These are phyloP conservation scores for Lachnellula cervina DNA, from an alignment of 2,329 filamentous ascomycete species.

Conservation along the genomic window DNA sequence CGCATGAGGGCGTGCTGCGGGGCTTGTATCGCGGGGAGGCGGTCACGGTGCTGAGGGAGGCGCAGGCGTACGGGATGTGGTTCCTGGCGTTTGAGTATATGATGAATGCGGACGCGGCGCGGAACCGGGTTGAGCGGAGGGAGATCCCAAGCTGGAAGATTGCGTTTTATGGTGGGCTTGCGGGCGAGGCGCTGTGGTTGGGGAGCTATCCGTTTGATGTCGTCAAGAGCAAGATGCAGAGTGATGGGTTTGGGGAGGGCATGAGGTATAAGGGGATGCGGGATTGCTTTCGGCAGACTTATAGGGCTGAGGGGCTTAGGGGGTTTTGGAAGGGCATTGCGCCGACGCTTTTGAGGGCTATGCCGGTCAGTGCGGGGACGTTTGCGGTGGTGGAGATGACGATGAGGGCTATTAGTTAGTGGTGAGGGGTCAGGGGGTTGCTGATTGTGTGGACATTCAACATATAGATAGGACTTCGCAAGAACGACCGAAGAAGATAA, in stretches of 20 bases:
- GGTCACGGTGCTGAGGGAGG: slow-evolving; percentile 84
- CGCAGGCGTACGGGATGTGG: slow-evolving; percentile 93
- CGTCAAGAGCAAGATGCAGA: slow-evolving; percentile 99
- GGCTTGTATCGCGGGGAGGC: slow-evolving; percentile 84
- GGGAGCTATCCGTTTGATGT: slow-evolving; percentile 94
- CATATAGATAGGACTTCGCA: neutral
- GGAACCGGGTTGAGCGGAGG: slow-evolving; percentile 69
- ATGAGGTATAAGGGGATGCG: slow-evolving; percentile 77
- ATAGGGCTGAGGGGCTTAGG: slow-evolving; percentile 65
- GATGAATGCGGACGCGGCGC: slow-evolving; percentile 82
- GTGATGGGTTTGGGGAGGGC: slow-evolving; percentile 73
- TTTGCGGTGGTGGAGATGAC: slow-evolving; percentile 78
- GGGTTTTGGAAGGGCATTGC: slow-evolving; percentile 96
- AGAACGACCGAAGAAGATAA: neutral
- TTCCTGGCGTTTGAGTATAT: slow-evolving; percentile 93
- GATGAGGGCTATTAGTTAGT: slow-evolving; percentile 54
- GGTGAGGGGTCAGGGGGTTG: neutral
- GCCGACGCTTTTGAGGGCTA: slow-evolving; percentile 85
- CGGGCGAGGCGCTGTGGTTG: slow-evolving; percentile 91
- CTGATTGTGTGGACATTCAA: neutral
- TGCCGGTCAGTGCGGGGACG: slow-evolving; percentile 97
- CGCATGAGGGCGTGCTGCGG: slow-evolving; percentile 59
- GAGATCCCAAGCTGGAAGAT: slow-evolving; percentile 82
- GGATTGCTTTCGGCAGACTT: slow-evolving; percentile 84
- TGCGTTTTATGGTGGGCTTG: slow-evolving; percentile 85